Percentiles rank a stretch among this genome's conserved stretches.
phyloP scores from a whole-genome alignment of 306 rosid genomes.

The Herpetospermum pedunculosum region DNA sequence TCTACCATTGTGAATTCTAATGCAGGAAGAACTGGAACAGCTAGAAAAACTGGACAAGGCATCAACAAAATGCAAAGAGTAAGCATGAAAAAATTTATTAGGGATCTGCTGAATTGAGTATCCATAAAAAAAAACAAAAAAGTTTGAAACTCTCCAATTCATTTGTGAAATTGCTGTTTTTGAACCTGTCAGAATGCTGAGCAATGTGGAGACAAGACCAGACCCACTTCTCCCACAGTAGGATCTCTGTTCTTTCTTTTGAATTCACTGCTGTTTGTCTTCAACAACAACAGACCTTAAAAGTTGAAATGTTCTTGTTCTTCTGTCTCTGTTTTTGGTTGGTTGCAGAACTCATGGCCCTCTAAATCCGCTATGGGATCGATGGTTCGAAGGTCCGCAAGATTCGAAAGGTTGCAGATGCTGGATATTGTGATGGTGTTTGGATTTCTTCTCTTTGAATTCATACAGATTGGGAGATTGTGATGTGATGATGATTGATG shows the following conservation, averaged over 20 bases:
- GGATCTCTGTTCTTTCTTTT: conserved; percentile 11
- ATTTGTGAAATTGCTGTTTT: conserved; percentile 13
- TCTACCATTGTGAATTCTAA: background rate
- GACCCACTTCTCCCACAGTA: conserved; percentile 88
- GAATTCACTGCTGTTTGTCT: background rate
- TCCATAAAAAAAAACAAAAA: background rate
- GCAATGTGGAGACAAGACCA: conserved; percentile 62
- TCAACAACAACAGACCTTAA: background rate
- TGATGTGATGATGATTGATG: background rate
- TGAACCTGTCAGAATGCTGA: conserved; percentile 49
- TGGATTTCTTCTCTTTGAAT: background rate
- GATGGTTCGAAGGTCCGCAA: conserved; percentile 93
- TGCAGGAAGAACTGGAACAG: conserved; percentile 82
- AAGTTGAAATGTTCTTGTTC: background rate
- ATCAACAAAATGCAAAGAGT: conserved; percentile 76
- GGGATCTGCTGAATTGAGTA: background rate
- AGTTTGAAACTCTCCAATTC: background rate
- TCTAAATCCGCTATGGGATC: conserved; percentile 66
- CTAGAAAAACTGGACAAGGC: conserved; percentile 72
- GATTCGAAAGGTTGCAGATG: conserved; percentile 84
- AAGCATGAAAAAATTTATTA: conserved; percentile 27
- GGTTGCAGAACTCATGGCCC: conserved; percentile 64
- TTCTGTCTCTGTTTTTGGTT: background rate
- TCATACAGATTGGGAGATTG: background rate
- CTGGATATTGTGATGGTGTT: conserved; percentile 58